Evolutionary conservation across 1,284 basidiomycete species (phyloP).

Genomic region (Boletus sp.): DNA sequence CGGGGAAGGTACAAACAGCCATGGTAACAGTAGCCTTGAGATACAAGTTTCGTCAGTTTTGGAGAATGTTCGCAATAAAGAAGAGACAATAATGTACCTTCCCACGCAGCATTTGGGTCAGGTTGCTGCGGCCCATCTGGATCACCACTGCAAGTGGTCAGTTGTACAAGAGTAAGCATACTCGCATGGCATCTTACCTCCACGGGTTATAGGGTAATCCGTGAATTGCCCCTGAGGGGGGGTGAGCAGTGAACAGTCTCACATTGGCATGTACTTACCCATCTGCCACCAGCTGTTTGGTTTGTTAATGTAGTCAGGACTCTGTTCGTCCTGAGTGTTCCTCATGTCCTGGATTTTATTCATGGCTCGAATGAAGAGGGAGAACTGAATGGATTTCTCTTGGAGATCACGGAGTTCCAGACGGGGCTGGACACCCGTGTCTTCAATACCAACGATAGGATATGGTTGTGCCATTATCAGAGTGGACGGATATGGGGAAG

Average conservation of each 20-base stretch:
- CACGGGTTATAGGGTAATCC: conserved; percentile 14
- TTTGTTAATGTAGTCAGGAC: conserved; percentile 7
- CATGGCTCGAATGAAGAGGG: conserved; percentile 17
- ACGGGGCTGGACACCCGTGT: conserved; percentile 10
- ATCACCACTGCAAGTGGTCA: conserved; percentile 11
- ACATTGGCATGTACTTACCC: background rate
- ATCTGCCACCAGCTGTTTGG: conserved; percentile 24
- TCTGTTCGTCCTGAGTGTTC: background rate
- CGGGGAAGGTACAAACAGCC: background rate
- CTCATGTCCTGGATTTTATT: conserved; percentile 6
- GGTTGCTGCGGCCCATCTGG: conserved; percentile 5
- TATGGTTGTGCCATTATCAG: conserved; percentile 12
- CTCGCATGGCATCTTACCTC: conserved; percentile 1
- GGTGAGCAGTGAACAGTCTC: background rate
- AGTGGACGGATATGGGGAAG: background rate
- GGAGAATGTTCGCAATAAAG: background rate
- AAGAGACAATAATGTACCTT: background rate
- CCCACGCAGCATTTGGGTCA: conserved; percentile 3
- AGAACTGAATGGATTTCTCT: conserved; percentile 11
- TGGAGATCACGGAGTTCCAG: conserved; percentile 16
- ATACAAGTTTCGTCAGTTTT: background rate
- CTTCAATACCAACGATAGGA: background rate
- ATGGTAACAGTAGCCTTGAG: conserved; percentile 21
- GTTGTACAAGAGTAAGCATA: background rate
- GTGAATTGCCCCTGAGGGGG: conserved; percentile 11